phyloP scores from a whole-genome alignment of 164 flowering plant genomes.

The Platanus orientalis region DNA sequence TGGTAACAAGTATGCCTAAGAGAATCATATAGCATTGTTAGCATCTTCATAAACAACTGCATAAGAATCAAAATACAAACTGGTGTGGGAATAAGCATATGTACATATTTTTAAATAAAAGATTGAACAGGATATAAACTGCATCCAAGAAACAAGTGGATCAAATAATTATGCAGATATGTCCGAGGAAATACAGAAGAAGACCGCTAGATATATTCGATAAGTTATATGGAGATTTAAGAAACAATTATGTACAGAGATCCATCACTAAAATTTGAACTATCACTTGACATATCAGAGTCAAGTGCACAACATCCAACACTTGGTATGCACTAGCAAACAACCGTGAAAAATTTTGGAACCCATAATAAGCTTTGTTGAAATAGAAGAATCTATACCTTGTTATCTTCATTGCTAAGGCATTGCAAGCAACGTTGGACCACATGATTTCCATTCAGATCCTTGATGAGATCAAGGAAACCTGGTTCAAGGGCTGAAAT shows the following conservation, averaged over 20 bases:
- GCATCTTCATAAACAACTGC: background rate
- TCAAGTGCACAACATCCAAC: background rate
- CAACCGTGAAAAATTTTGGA: background rate
- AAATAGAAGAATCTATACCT: conserved; percentile 37
- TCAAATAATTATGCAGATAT: background rate
- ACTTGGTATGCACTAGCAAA: background rate
- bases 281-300: background rate
- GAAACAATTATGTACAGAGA: background rate
- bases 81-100: background rate
- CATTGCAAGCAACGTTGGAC: conserved; percentile 68
- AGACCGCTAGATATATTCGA: background rate
- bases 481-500: conserved; percentile 60
- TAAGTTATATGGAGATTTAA: too few relatives aligned
- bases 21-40: background rate
- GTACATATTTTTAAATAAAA: too few relatives aligned
- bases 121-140: background rate
- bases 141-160: background rate
- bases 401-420: conserved; percentile 56
- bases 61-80: background rate
- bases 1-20: background rate
- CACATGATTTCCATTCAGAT: conserved; percentile 85
- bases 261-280: background rate
- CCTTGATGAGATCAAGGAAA: conserved; percentile 61
- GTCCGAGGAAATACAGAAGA: background rate
- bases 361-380: background rate